phyloP scores from a whole-genome alignment of 345 rosid species.

The sweet orange (Citrus sinensis) region DNA sequence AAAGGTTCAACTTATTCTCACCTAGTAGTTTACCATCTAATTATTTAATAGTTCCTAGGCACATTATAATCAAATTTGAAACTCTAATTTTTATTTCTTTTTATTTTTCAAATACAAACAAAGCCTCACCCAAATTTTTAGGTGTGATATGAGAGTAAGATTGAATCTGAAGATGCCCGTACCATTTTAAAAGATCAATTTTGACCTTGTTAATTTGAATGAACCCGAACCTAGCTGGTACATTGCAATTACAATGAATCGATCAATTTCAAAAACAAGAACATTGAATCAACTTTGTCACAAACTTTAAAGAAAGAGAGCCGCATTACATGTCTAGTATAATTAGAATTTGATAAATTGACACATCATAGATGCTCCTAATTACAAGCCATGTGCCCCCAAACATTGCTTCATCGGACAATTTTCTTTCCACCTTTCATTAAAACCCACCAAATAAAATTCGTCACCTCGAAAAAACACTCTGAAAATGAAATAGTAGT shows the following conservation, averaged over 20 bases:
- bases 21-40: neutral
- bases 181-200: neutral
- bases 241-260: neutral
- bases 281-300: neutral
- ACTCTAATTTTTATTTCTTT: too few relatives aligned
- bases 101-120: neutral
- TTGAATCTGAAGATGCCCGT: neutral
- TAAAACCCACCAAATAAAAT: neutral
- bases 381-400: slow-evolving; percentile 21
- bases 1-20: too few relatives aligned
- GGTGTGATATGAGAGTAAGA: neutral
- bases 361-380: neutral
- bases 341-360: neutral
- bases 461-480: slow-evolving; percentile 1
- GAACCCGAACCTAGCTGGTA: too few relatives aligned
- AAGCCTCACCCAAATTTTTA: neutral
- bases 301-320: neutral
- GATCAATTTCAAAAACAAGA: neutral
- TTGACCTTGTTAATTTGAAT: neutral
- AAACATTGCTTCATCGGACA: neutral
- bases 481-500: neutral
- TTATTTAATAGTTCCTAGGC: neutral
- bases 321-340: neutral
- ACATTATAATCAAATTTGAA: too few relatives aligned
- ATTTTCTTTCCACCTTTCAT: neutral